Conservation (phyloP, 306 rosid genomes). For the Chamaecrista fasciculata region DNA sequence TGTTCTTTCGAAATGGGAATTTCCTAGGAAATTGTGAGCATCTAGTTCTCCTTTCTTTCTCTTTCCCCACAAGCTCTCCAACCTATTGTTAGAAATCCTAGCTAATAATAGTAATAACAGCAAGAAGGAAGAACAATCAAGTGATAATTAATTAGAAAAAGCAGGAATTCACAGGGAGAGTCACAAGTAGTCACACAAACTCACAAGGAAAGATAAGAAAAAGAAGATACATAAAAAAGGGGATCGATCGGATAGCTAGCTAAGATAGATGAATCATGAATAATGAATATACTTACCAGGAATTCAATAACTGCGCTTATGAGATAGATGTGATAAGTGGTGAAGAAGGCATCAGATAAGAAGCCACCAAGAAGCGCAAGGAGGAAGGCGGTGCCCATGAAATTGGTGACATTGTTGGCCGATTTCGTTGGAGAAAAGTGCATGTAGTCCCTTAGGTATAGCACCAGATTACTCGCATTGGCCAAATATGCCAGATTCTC, state of each 20-base stretch:
- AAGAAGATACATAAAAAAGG: not conserved
- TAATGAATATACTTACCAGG: conserved; percentile 46
- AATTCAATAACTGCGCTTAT: conserved; percentile 77
- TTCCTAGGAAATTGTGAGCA: too few relatives aligned
- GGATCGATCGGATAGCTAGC: too few relatives aligned
- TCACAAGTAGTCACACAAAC: too few relatives aligned
- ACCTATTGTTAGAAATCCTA: too few relatives aligned
- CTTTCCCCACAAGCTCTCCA: too few relatives aligned
- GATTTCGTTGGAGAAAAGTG: conserved; percentile 80
- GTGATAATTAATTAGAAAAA: not conserved
- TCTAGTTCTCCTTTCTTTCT: not conserved
- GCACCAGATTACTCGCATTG: conserved; percentile 93
- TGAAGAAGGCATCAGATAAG: conserved; percentile 81
- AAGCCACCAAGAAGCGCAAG: conserved; percentile 97
- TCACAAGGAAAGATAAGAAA: conserved; percentile 6
- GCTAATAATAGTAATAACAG: not conserved
- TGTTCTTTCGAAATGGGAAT: too few relatives aligned
- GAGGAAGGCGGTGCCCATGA: conserved; percentile 95
- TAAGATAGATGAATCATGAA: too few relatives aligned
- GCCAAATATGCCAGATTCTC: conserved; percentile 91
- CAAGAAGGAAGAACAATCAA: not conserved
- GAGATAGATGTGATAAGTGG: conserved; percentile 74
- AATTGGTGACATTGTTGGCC: conserved; percentile 83
- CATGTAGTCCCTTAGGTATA: conserved; percentile 57
- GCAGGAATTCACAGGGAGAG: conserved; percentile 5